A percentile compares a stretch with the other conserved stretches of the same genome.
phyloP scores from a whole-genome alignment of 2,329 filamentous ascomycete genomes.

The Phoma herbarum region DNA sequence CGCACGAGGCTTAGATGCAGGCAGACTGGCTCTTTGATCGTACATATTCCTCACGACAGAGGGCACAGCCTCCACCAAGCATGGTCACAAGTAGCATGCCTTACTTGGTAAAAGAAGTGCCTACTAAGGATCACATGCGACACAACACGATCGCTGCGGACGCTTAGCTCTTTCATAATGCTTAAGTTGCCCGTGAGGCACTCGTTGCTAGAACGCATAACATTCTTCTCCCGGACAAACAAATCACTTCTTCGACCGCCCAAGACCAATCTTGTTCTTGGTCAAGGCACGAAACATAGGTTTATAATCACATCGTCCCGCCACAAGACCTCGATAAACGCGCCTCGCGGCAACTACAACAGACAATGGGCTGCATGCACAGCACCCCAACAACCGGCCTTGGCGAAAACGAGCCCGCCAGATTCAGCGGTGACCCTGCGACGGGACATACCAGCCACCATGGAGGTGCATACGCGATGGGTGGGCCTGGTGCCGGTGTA shows the following conservation, averaged over 20 bases:
- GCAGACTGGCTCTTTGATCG: constrained; percentile 2
- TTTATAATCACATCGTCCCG: background rate
- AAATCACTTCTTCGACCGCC: background rate
- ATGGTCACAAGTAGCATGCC: background rate
- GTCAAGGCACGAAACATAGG: background rate
- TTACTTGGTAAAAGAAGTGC: background rate
- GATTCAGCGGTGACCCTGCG: constrained; percentile 8
- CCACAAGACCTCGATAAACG: background rate
- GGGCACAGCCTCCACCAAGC: constrained; percentile 19
- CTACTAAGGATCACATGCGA: background rate
- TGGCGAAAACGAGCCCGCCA: constrained; percentile 9
- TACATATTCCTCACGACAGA: background rate
- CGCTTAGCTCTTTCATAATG: background rate
- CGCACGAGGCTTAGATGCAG: constrained; percentile 10
- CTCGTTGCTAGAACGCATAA: background rate
- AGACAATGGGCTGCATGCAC: constrained; percentile 15
- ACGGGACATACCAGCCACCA: constrained; percentile 2
- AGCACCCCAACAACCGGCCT: constrained; percentile 10
- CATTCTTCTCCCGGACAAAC: background rate
- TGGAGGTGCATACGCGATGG: constrained; percentile 2
- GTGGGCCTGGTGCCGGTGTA: background rate
- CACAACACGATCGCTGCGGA: too few relatives aligned
- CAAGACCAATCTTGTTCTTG: background rate
- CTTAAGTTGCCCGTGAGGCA: background rate
- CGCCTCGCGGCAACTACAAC: too few relatives aligned